These are phyloP conservation scores for Sisymbrium irio DNA, from an alignment of 345 rosid species.

Conservation along the genomic window DNA sequence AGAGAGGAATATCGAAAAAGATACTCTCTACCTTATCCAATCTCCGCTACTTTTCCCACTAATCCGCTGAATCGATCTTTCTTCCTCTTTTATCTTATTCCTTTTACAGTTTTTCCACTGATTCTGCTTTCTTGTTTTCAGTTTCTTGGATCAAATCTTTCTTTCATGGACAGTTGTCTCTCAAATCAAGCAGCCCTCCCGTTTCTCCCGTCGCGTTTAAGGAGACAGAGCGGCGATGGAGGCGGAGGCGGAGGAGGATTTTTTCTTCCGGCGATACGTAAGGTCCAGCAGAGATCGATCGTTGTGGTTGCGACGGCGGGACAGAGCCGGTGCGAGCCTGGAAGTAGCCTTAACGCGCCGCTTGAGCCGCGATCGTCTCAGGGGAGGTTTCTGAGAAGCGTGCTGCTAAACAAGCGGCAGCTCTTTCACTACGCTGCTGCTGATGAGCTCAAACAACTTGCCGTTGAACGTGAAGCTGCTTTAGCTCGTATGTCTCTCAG, in stretches of 20 bases:
- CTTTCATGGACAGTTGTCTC: slow-evolving; percentile 59
- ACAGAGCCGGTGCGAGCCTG: slow-evolving; percentile 72
- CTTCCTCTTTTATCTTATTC: neutral
- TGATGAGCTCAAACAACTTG: slow-evolving; percentile 69
- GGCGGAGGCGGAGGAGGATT: slow-evolving; percentile 21
- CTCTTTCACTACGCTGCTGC: slow-evolving; percentile 69
- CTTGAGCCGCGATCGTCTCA: slow-evolving; percentile 63
- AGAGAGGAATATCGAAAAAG: slow-evolving; percentile 1
- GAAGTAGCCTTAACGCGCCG: slow-evolving; percentile 81
- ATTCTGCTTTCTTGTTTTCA: neutral
- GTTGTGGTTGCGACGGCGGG: slow-evolving; percentile 49
- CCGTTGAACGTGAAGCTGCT: slow-evolving; percentile 60
- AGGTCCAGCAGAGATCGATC: neutral
- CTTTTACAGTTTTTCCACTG: neutral
- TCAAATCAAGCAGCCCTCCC: slow-evolving; percentile 36
- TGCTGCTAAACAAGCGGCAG: slow-evolving; percentile 71
- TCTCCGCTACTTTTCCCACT: slow-evolving; percentile 25
- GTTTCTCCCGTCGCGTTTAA: slow-evolving; percentile 33
- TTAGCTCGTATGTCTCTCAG: slow-evolving; percentile 55
- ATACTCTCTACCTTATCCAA: slow-evolving; percentile 38
- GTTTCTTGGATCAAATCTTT: neutral
- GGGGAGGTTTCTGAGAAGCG: slow-evolving; percentile 71
- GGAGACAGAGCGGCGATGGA: slow-evolving; percentile 35
- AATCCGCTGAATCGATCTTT: slow-evolving; percentile 19
- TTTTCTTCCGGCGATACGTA: neutral